A percentile compares a stretch with the other conserved stretches of the same genome.
Evolutionary conservation across 345 rosid genomes (phyloP).

Genomic region (Heritiera fomes): DNA sequence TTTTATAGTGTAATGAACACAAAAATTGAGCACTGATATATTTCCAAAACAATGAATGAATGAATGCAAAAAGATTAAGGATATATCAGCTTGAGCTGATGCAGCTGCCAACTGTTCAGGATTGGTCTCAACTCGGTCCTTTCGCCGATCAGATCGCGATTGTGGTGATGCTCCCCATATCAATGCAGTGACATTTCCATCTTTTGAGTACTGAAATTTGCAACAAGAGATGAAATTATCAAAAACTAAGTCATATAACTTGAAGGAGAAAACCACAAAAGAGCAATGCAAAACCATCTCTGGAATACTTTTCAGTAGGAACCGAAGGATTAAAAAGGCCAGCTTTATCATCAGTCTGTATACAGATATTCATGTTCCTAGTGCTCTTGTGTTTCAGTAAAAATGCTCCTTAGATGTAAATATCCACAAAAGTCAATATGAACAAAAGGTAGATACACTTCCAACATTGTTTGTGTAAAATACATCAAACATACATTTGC

Average conservation of each 20-base stretch:
- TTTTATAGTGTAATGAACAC: too few species aligned
- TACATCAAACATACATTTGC: not conserved
- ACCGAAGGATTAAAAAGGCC: not conserved
- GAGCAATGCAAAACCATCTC: not conserved
- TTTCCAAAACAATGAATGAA: too few species aligned
- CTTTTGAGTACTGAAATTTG: slow-evolving; percentile 58
- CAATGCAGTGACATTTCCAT: slow-evolving; percentile 80
- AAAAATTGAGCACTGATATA: too few species aligned
- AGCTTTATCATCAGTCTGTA: not conserved
- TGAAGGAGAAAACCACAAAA: not conserved
- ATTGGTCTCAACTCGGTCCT: slow-evolving; percentile 94
- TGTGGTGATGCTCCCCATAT: too few species aligned
- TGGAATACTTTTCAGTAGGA: not conserved
- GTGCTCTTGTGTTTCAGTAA: not conserved
- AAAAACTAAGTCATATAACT: not conserved
- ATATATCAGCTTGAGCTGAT: slow-evolving; percentile 96
- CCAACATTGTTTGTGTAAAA: not conserved
- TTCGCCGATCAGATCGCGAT: slow-evolving; percentile 49
- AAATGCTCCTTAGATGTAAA: not conserved
- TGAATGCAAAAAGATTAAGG: slow-evolving; percentile 43
- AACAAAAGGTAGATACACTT: not conserved
- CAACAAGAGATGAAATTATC: slow-evolving; percentile 26
- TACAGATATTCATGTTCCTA: not conserved
- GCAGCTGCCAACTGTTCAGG: slow-evolving; percentile 99
- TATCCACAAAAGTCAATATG: not conserved